phyloP scores from a whole-genome alignment of 345 rosid genomes.

The Hypericum androsaemum region DNA sequence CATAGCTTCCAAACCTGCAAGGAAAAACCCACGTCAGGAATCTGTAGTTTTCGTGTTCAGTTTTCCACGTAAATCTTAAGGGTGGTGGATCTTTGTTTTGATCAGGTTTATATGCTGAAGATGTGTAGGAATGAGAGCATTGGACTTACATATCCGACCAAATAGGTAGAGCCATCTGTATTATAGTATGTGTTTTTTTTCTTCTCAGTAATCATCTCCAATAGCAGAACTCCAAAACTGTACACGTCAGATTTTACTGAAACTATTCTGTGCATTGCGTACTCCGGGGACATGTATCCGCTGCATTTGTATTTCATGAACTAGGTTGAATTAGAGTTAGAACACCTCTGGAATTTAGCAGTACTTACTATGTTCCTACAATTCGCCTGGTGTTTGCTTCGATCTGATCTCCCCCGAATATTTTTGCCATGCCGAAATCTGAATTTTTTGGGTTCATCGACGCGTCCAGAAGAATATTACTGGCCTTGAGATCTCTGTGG shows the following conservation, averaged over 20 bases:
- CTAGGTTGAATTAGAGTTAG: too few relatives aligned
- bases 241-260: constrained; percentile 63
- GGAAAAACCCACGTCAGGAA: too few relatives aligned
- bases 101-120: too few relatives aligned
- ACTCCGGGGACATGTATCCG: constrained; percentile 74
- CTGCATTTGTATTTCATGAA: too few relatives aligned
- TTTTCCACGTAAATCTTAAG: not conserved
- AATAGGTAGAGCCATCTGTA: constrained; percentile 22
- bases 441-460: constrained; percentile 50
- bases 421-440: constrained; percentile 61
- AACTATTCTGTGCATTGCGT: constrained; percentile 54
- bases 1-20: too few relatives aligned
- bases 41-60: too few relatives aligned
- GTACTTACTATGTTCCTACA: constrained; percentile 67
- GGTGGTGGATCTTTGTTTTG: too few relatives aligned
- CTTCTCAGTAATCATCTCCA: constrained; percentile 50
- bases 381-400: constrained; percentile 44
- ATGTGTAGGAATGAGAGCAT: too few relatives aligned
- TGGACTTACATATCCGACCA: constrained; percentile 51
- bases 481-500: constrained; percentile 61
- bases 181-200: constrained; percentile 23
- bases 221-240: constrained; percentile 50
- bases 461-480: constrained; percentile 46
- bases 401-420: constrained; percentile 39
- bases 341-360: too few relatives aligned